phyloP scores from a whole-genome alignment of 768 basidiomycete species.

The Auriscalpium vulgare region DNA sequence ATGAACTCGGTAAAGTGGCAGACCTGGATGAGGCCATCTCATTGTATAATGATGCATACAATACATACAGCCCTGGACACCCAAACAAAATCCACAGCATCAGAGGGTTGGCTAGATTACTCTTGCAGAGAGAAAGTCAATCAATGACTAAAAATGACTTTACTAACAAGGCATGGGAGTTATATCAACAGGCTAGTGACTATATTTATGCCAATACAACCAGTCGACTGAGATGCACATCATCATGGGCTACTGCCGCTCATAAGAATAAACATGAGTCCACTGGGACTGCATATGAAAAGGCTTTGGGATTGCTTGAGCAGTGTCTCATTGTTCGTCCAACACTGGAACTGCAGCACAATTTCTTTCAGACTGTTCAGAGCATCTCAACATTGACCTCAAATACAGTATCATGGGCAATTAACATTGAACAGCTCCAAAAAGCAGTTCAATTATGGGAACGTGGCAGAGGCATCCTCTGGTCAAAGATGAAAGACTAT shows the following conservation, averaged over 20 bases:
- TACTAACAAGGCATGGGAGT: background rate
- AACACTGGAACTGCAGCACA: background rate
- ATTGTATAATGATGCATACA: background rate
- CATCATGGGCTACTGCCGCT: background rate
- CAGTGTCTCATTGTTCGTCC: background rate
- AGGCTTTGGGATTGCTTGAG: background rate
- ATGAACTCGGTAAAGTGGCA: no score
- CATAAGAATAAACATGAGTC: background rate
- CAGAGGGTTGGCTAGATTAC: background rate
- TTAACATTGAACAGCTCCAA: background rate
- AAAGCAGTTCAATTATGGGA: background rate
- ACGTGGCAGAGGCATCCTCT: background rate
- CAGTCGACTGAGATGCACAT: background rate
- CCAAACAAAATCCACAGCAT: background rate
- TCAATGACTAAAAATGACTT: background rate
- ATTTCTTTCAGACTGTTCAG: background rate
- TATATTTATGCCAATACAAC: background rate
- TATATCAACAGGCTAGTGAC: background rate
- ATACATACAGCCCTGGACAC: background rate
- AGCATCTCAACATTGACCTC: background rate
- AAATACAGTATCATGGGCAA: background rate
- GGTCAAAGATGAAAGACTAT: background rate
- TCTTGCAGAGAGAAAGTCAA: background rate
- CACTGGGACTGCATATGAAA: background rate
- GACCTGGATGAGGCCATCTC: background rate